These are phyloP conservation scores for Raffaelea ambrosiae DNA, from an alignment of 2,329 filamentous ascomycete genomes.

Conservation along the genomic window DNA sequence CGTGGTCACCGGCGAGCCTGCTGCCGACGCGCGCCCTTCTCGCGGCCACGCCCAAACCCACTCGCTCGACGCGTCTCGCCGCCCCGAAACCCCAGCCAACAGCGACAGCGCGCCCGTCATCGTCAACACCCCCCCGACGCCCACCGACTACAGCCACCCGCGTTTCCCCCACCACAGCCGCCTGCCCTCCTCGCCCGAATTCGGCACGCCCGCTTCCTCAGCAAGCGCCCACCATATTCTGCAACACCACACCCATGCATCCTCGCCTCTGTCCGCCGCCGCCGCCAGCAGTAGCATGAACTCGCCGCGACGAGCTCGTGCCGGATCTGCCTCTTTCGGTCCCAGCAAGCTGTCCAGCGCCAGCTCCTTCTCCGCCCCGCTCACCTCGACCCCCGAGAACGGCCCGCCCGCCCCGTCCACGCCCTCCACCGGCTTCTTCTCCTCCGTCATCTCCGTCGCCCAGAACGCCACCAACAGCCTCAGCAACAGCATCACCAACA, in stretches of 20 bases:
- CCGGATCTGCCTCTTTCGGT: conserved; percentile 46
- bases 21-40: no score
- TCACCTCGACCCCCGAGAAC: conserved; percentile 68
- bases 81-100: conserved; percentile 36
- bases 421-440: conserved; percentile 72
- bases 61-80: conserved; percentile 9
- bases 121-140: conserved; percentile 59
- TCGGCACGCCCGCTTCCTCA: conserved; percentile 7
- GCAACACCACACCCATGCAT: conserved; percentile 40
- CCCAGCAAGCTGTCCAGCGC: conserved; percentile 85
- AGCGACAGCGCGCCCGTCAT: conserved; percentile 44
- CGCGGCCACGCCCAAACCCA: neutral
- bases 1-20: neutral
- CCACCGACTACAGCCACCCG: conserved; percentile 35
- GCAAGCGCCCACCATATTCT: conserved; percentile 8
- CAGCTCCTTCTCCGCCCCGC: conserved; percentile 48
- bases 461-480: conserved; percentile 80
- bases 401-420: conserved; percentile 37
- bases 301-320: conserved; percentile 50
- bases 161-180: conserved; percentile 5
- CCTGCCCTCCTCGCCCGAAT: conserved; percentile 4
- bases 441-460: conserved; percentile 82
- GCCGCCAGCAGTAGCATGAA: conserved; percentile 57
- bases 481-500: conserved; percentile 66
- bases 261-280: conserved; percentile 33